Evolutionary conservation across 1,284 basidiomycete genomes (phyloP), one percentile per base, ranked within the genome.

Genomic region (Trichosporon sp.): DNA sequence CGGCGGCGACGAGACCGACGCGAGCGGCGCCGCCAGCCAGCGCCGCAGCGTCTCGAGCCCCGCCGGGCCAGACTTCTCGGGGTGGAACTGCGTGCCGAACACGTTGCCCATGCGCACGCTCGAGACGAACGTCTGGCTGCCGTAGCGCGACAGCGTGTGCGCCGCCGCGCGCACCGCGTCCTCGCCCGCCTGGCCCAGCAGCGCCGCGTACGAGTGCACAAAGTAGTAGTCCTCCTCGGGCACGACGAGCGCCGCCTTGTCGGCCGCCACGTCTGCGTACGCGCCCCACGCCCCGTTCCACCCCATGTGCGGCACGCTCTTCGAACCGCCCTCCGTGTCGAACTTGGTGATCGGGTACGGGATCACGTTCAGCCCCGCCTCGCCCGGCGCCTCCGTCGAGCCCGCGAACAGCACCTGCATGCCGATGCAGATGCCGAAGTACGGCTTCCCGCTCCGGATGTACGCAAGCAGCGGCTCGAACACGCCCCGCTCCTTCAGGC

Each of bases 361-460:
- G 31, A 86, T 78, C 38, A 86, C 76, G 27, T 81, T 81, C 47
- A 86, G 78, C 23, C 85, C 85, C 53, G 76, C 69, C 11, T 78
- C 77, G n/a, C 73, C 74, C 56, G 80, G 79, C 77, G 63, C 86
- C 85, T 98, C 95, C 69, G 88, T 84, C 7, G 95, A 98, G 7
- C 90, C 89, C 72, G 89, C 85, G 84, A 96, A 99, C 68, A 99
- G 91, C 68, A 95, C 89, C 83, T 98, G 95, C 90, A 98, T 91
- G 77, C 95, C 97, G 78, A 99, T 94, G 84, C 97, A 99, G 86
- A 99, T 99, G 56, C 93, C 93, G 83, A 95, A 93, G 85, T 97
- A 99, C 0, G 97, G 97, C 78, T 88, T 89, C 35, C 97, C 97
- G 13, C 92, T 93, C 23, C 85, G 84, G 75, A 99, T 91, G 84